Evolutionary conservation across 148 eudicot genomes (phyloP), one percentile per base, ranked within the genome.

Genomic region (Chenopodium quinoa): DNA sequence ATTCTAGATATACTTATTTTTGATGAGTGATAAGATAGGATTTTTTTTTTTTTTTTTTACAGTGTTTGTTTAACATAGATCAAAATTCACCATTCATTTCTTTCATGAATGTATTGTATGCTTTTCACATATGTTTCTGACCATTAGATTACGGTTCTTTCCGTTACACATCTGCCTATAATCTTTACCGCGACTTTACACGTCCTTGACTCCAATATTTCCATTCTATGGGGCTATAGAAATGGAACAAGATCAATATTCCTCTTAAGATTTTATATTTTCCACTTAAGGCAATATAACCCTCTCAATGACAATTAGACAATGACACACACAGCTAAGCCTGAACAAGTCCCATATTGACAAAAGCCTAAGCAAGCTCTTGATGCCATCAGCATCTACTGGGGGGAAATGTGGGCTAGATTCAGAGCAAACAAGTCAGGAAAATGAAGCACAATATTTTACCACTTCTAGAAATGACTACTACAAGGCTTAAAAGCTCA

Each of bases 1-100:
- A 65, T 13, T 44, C 13, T 67, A 63, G 56, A 66, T 31, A 60
- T 76, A 70, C 52, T 56, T n/a, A 47, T 44, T 71, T 25, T 73
- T 7, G 58, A 65, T 52, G 52, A 52, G 67, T 47, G 62, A 66
- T 64, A 27, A 82, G 52, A 71, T 66, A 79, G 79, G 78, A 58
- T 40, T 69, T 66, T 25, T 73, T 25, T 37, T 73, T 40, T 69
- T 66, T 25, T 73, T 25, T 37, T 73, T 40, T 10, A 50, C 3
- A 10, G 54, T 44, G 1, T 34, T 63, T 83, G 75, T 60, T 80
- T 46, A 40, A 27, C 44, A 37, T n/a, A 80, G 64, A 75, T 68
- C 44, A 66, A 9, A 23, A 31, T 54, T 80, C 16, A 40, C n/a
- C 75, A 60, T 40, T 31, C 12, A 68, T 58, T 23, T 23, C 44